Evolutionary conservation across 2,329 filamentous ascomycete species (phyloP).

Genomic region (Chaetomium olivaceum): DNA sequence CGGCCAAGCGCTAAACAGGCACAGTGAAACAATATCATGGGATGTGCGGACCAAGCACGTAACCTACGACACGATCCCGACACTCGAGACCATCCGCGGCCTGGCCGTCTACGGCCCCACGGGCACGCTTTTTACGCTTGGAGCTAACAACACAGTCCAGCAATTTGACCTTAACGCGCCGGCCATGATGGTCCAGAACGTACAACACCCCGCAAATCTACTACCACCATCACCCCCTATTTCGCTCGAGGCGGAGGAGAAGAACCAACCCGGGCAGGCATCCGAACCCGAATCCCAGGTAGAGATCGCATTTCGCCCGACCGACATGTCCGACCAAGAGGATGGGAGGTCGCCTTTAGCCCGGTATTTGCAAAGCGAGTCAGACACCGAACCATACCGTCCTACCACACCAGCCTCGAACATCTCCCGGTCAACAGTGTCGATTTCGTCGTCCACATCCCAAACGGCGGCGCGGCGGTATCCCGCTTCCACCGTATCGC

Average conservation of each 20-base stretch:
- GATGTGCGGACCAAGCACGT: constrained; percentile 98
- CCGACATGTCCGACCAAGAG: constrained; percentile 68
- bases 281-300: constrained; percentile 57
- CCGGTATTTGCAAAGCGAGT: constrained; percentile 69
- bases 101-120: constrained; percentile 87
- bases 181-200: constrained; percentile 77
- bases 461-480: constrained; percentile 48
- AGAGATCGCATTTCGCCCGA: constrained; percentile 55
- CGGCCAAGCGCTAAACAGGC: constrained; percentile 31
- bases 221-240: constrained; percentile 81
- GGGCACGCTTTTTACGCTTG: constrained; percentile 88
- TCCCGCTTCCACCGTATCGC: constrained; percentile 54
- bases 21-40: constrained; percentile 88
- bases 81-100: constrained; percentile 75
- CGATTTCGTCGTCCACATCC: constrained; percentile 60
- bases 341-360: constrained; percentile 75
- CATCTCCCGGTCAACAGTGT: constrained; percentile 56
- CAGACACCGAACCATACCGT: constrained; percentile 61
- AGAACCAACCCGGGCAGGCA: constrained; percentile 51
- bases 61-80: constrained; percentile 84
- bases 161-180: constrained; percentile 92
- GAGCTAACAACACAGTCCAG: constrained; percentile 84
- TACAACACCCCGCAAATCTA: constrained; percentile 79
- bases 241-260: constrained; percentile 70
- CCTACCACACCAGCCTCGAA: constrained; percentile 67